Base-by-base conservation (phyloP, 2,329 filamentous ascomycete species). In the Fusarium decemcellulare region DNA sequence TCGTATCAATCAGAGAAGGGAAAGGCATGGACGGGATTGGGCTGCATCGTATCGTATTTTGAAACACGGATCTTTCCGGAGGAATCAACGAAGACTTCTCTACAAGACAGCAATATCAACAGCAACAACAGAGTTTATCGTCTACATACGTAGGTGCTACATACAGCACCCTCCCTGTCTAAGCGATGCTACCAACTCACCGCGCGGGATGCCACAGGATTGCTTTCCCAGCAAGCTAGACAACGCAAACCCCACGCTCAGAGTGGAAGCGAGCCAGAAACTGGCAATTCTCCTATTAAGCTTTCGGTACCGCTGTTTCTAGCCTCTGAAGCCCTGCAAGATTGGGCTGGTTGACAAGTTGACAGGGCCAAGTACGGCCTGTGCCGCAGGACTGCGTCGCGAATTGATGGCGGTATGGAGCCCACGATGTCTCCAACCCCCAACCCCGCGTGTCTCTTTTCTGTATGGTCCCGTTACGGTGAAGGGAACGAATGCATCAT, bases 321-420 rank as follows among this genome's bases (percentile, higher is more conserved):
- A 29, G 16, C 27, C 16, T 23, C 15, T 29, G 42, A 29, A 29
- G 40, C 43, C 43, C 52, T 55, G 27, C 29, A 51, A 51, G 16
- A 34, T 51, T 12, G 32, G 47, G 30, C 47, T 51, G 27, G 36
- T n/a, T 51, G 47, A 51, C 37, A 54, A 23, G 16, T 43, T 52
- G 66, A 62, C 51, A 68, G 27, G 30, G 37, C 30, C 23, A 37
- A 30, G 18, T 37, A 42, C 48, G 12, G 18, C 15, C 67, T 63
- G 66, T 59, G 67, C 66, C 66, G 16, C 66, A 34, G 43, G 40
- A 16, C 34, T 44, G 57, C 66, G 48, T 69, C 64, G 61, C 62
- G 48, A 37, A 51, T 42, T 63, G 23, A 56, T 59, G 37, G 36
- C 43, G 23, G 23, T 23, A 23, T 23, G 23, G 23, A 23, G 23